Conservation (phyloP, 345 rosid species). For the Euphorbia peplus region DNA sequence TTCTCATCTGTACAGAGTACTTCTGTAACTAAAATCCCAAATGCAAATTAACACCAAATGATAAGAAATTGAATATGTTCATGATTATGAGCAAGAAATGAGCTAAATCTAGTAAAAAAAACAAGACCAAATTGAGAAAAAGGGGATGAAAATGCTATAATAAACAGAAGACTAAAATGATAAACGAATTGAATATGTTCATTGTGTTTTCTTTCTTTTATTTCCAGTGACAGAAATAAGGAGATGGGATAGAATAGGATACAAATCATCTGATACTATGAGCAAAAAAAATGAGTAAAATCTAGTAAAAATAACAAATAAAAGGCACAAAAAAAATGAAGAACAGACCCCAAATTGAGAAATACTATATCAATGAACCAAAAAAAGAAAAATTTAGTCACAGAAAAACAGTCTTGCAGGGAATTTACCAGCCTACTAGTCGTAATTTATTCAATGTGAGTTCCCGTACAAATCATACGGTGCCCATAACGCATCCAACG, state of each 20-base stretch:
- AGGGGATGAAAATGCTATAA: no score
- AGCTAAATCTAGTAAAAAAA: no score
- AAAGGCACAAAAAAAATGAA: slow-evolving; percentile 2
- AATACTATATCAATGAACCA: slow-evolving; percentile 10
- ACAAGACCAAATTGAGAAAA: no score
- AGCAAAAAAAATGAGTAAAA: slow-evolving; percentile 6
- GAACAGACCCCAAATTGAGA: slow-evolving; percentile 11
- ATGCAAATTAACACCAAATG: neutral
- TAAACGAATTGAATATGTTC: slow-evolving; percentile 20
- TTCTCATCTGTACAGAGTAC: neutral
- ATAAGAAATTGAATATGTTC: slow-evolving; percentile 18
- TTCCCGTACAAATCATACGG: slow-evolving; percentile 76
- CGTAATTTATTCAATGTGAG: slow-evolving; percentile 20
- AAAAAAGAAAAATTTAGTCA: neutral
- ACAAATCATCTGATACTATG: slow-evolving; percentile 32
- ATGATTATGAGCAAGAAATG: no score
- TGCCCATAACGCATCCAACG: slow-evolving; percentile 81
- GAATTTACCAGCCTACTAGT: slow-evolving; percentile 25
- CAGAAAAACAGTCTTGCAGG: slow-evolving; percentile 15
- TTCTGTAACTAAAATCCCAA: slow-evolving; percentile 2
- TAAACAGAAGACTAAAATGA: no score
- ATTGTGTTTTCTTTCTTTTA: slow-evolving; percentile 9
- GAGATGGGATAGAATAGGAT: slow-evolving; percentile 25
- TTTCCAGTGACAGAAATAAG: slow-evolving; percentile 16
- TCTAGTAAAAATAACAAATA: slow-evolving; percentile 2